These are phyloP conservation scores for Beverwykella pulmonaria DNA, from an alignment of 495 filamentous ascomycete genomes.

Conservation along the genomic window DNA sequence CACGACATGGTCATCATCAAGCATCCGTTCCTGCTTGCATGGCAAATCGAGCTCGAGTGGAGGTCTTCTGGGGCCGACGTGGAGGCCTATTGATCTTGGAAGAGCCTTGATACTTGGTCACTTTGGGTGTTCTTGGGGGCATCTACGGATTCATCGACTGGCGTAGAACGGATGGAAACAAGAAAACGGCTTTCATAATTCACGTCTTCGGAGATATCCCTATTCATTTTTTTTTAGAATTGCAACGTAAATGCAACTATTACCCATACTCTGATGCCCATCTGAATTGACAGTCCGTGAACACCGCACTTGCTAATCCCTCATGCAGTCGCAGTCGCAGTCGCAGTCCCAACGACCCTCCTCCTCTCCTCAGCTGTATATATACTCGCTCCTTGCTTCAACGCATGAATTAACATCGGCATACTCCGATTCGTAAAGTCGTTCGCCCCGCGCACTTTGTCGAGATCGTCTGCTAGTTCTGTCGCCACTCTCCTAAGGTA, in stretches of 20 bases:
- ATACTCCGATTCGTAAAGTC: slow-evolving; percentile 68
- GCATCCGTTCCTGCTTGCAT: slow-evolving; percentile 86
- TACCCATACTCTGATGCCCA: background rate
- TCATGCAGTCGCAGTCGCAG: background rate
- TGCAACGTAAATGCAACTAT: background rate
- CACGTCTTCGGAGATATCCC: background rate
- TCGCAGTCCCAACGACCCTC: slow-evolving; percentile 28
- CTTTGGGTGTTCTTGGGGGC: background rate
- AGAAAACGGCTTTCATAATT: too few species aligned
- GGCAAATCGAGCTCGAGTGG: slow-evolving; percentile 90
- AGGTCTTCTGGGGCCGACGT: slow-evolving; percentile 51
- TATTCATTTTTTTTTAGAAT: background rate
- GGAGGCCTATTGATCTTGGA: slow-evolving; percentile 7
- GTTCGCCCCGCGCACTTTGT: slow-evolving; percentile 63
- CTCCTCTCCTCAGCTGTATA: slow-evolving; percentile 45
- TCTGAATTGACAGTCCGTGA: background rate
- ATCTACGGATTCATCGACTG: background rate
- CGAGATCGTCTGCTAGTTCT: slow-evolving; percentile 73
- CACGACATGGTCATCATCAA: slow-evolving; percentile 94
- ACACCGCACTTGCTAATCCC: background rate
- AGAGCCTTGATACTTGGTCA: background rate
- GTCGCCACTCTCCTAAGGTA: slow-evolving; percentile 66
- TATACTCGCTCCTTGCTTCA: slow-evolving; percentile 59
- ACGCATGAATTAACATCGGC: slow-evolving; percentile 62
- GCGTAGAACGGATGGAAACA: too few species aligned